phyloP scores from a whole-genome alignment of 2,329 filamentous ascomycete species.

The Clarireedia hainanense region DNA sequence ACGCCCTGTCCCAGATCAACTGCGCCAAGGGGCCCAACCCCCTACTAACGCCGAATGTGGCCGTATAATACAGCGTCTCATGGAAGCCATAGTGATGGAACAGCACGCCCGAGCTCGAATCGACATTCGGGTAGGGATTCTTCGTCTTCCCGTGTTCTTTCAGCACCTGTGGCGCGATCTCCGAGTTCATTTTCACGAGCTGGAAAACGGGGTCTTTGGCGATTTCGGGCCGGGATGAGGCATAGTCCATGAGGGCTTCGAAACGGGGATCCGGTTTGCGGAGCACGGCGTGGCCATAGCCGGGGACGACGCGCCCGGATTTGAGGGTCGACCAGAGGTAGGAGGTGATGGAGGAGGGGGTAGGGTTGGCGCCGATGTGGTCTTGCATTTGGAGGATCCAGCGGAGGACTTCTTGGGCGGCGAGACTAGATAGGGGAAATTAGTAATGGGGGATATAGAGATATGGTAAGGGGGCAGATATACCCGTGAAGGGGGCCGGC shows the following conservation, averaged over 20 bases:
- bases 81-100: conserved; percentile 99
- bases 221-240: conserved; percentile 75
- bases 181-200: conserved; percentile 87
- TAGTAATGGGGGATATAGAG: not conserved
- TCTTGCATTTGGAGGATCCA: conserved; percentile 98
- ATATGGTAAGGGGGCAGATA: conserved; percentile 1
- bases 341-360: conserved; percentile 71
- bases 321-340: conserved; percentile 93
- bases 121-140: conserved; percentile 96
- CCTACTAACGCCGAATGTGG: conserved; percentile 60
- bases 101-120: conserved; percentile 84
- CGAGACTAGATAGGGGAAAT: conserved; percentile 47
- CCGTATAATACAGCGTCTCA: conserved; percentile 90
- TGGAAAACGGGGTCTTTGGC: conserved; percentile 83
- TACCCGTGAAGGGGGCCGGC: conserved; percentile 85
- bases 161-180: conserved; percentile 82
- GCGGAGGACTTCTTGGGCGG: conserved; percentile 92
- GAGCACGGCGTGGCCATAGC: conserved; percentile 91
- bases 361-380: conserved; percentile 68
- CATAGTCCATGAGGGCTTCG: conserved; percentile 94
- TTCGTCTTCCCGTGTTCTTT: conserved; percentile 97
- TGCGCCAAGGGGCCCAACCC: conserved; percentile 85
- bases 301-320: conserved; percentile 83
- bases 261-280: conserved; percentile 97
- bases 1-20: conserved; percentile 88